Evolutionary conservation across 2,329 filamentous ascomycete genomes (phyloP), one percentile per base, ranked within the genome.

Genomic region (Hypoxylon sp.): DNA sequence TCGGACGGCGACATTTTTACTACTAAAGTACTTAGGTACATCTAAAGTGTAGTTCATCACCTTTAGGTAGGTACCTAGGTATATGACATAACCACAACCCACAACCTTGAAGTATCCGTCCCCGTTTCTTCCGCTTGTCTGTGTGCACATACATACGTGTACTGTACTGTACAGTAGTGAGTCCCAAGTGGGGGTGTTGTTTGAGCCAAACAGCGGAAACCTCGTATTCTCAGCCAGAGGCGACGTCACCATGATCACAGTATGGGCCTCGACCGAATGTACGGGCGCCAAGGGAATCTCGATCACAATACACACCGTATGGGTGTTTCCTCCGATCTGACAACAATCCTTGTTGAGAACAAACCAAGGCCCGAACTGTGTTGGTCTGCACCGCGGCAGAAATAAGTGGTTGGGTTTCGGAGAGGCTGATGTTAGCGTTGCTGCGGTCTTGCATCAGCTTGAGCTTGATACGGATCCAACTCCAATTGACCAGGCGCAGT

Each of bases 201-300:
- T 50, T 51, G 16, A 49, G 46, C 52, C 36, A 65, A 64, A 50
- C 55, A 58, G 40, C 57, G 30, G 45, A 63, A 65, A 70, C 61
- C 67, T 70, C 67, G 67, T 70, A 70, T 70, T 70, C 64, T 54
- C 61, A 59, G 59, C 52, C 61, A 44, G 45, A 58, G 36, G 60
- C 58, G 59, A 70, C 61, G 67, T 70, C 67, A 70, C 58, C 33
- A 65, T 65, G 53, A 60, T 20, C 62, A 55, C 57, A 59, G 62
- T 65, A 59, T 14, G 48, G 40, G 16, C 26, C 54, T 26, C 38
- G 30, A 48, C 51, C 40, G 44, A 54, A 51, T 22, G 50, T 46
- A 53, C 64, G 36, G 20, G 51, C 30, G 45, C 54, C 59, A 60
- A 64, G 50, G 50, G 38, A 46, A 56, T 49, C 28, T 54, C 36